Percentiles rank a stretch among this genome's conserved stretches.
phyloP scores from a whole-genome alignment of 345 rosid species.

The Corymbia maculata region DNA sequence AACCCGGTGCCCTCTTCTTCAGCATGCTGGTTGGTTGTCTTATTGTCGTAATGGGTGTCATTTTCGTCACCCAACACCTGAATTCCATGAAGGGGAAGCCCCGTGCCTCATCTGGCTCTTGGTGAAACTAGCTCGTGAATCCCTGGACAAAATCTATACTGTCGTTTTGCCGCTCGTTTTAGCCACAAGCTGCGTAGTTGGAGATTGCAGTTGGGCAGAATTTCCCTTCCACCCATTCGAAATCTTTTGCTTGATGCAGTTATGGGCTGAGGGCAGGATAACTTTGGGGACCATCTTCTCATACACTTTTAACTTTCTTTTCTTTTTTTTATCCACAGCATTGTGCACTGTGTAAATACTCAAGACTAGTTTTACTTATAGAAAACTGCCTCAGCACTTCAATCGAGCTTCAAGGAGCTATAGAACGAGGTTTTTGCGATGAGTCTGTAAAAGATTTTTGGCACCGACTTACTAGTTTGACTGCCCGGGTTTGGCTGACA shows the following conservation, averaged over 20 bases:
- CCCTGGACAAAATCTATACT: neutral
- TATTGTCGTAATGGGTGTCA: slow-evolving; percentile 84
- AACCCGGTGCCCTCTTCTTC: slow-evolving; percentile 98
- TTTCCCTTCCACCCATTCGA: neutral
- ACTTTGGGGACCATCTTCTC: neutral
- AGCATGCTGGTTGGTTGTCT: slow-evolving; percentile 96
- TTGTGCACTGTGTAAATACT: neutral
- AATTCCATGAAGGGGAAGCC: slow-evolving; percentile 80
- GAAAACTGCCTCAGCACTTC: neutral
- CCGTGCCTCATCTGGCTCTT: slow-evolving; percentile 47
- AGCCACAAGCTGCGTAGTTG: neutral
- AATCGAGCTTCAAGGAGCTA: neutral
- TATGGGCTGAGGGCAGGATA: neutral
- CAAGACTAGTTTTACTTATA: neutral
- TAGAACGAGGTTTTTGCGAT: neutral
- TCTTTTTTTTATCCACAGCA: neutral
- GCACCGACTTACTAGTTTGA: neutral
- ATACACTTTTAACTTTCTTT: neutral
- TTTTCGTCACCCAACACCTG: slow-evolving; percentile 79
- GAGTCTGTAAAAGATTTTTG: neutral
- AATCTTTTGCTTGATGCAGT: neutral
- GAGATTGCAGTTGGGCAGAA: neutral
- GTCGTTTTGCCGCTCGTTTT: neutral
- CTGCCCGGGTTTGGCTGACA: neutral
- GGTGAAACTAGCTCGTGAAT: neutral